A percentile compares a stretch with the other conserved stretches of the same genome.
These are phyloP conservation scores for Fusarium palustre DNA, from an alignment of 2,329 filamentous ascomycete genomes.

Conservation along the genomic window DNA sequence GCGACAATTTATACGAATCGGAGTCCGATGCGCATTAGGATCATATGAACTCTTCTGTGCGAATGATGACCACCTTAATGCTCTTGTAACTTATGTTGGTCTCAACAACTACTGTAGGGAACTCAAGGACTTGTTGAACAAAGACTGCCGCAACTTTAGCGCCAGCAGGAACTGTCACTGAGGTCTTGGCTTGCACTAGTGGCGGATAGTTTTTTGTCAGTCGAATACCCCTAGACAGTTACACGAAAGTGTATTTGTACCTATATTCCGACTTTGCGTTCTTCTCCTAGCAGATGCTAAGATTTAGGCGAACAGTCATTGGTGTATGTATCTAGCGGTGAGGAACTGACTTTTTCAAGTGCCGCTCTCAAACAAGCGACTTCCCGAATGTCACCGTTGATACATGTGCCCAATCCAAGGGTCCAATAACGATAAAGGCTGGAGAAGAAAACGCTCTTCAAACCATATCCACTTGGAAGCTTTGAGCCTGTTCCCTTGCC, in stretches of 20 bases:
- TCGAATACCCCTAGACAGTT: slow-evolving; percentile 28
- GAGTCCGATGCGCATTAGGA: not conserved
- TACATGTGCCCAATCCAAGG: not conserved
- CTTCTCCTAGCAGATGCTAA: slow-evolving; percentile 11
- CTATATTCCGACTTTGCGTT: slow-evolving; percentile 12
- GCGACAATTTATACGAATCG: not conserved
- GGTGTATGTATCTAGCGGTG: slow-evolving; percentile 28
- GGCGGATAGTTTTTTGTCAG: slow-evolving; percentile 15
- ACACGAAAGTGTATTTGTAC: slow-evolving; percentile 17
- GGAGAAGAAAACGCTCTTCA: not conserved
- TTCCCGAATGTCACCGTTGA: slow-evolving; percentile 14
- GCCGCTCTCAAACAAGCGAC: not conserved
- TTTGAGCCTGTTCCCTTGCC: not conserved
- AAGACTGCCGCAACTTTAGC: slow-evolving; percentile 37
- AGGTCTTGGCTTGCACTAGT: slow-evolving; percentile 37
- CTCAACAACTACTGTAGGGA: not conserved
- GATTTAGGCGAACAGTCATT: slow-evolving; percentile 9
- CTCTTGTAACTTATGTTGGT: slow-evolving; percentile 13
- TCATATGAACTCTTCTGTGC: not conserved
- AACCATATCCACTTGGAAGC: not conserved
- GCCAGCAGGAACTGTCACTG: slow-evolving; percentile 32
- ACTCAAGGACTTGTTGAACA: slow-evolving; percentile 6
- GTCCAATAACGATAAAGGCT: not conserved
- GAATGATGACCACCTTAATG: not conserved
- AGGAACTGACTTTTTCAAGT: slow-evolving; percentile 3